These are phyloP conservation scores for Tuber magnatum DNA, from an alignment of 495 filamentous ascomycete genomes.

Conservation along the genomic window DNA sequence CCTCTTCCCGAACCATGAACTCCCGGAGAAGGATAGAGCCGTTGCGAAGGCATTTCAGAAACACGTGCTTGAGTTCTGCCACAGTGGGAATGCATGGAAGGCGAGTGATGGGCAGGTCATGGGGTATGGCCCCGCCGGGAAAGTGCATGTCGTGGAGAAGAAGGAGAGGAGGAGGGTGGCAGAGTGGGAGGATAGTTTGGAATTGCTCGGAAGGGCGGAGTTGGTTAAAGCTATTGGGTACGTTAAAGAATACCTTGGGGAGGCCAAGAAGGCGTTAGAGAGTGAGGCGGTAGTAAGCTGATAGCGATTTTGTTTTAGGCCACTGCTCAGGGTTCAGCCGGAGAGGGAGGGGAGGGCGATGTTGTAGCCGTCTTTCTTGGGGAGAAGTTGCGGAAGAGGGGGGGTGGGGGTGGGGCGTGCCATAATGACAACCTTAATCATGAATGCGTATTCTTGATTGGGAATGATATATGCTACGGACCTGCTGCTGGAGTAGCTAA, in stretches of 20 bases:
- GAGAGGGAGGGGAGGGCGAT: background rate
- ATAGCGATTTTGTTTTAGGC: background rate
- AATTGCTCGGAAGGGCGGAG: background rate
- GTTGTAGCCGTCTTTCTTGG: background rate
- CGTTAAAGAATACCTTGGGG: background rate
- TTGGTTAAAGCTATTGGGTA: background rate
- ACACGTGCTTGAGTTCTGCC: constrained; percentile 2
- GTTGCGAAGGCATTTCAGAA: background rate
- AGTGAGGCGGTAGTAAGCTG: background rate
- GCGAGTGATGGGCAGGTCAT: background rate
- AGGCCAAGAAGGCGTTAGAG: background rate
- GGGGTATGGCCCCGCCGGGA: background rate
- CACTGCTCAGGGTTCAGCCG: background rate
- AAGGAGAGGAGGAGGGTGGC: background rate
- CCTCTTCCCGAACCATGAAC: background rate
- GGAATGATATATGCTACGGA: background rate
- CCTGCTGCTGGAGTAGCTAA: background rate
- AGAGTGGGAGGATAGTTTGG: background rate
- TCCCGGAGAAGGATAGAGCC: background rate
- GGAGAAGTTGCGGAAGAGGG: background rate
- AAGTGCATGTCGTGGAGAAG: background rate
- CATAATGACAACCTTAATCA: background rate
- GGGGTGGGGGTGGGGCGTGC: background rate
- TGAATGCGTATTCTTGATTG: background rate
- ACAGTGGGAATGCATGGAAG: background rate